Evolutionary conservation across 768 basidiomycete genomes (phyloP), one percentile per base, ranked within the genome.

Genomic region (Cystofilobasidium bisporidii): DNA sequence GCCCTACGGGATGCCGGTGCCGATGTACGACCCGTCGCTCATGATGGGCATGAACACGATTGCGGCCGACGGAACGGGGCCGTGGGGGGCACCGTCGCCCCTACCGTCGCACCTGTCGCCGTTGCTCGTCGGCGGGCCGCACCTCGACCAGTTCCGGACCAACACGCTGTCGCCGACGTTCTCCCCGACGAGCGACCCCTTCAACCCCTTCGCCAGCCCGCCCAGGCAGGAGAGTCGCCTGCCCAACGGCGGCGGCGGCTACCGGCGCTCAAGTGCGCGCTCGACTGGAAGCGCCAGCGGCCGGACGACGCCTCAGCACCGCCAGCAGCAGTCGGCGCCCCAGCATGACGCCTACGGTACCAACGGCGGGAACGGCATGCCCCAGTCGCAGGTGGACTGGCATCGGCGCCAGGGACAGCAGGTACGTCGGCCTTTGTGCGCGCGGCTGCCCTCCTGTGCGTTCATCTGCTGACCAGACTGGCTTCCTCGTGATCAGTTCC

Each of bases 121-220:
- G 33, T 30, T 67, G n/a, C 28, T 67, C 32, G 43, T 65, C 22
- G 64, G 57, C 24, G 58, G 38, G n/a, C 55, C 33, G 11, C 53
- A 40, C 32, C 32, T 56, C 40, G 64, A 65, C 53, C 58, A 58
- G 24, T 65, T 58, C 56, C 55, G 56, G 6, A 33, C n/a, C 48
- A 60, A 40, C 56, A 48, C 58, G 12, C 56, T 55, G 3, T 47
- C 63, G 5, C 50, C 63, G 33, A 26, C 63, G 18, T 64, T 64
- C 63, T 64, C 63, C 24, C 63, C 63, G 2, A 64, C 63, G 3
- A 55, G 50, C 36, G 83, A 84, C 59, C 82, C 82, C 8, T 84
- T 84, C 79, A 84, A 84, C 65, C 82, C 83, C 3, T 84, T 84
- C 72, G 79, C 79, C 30, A 65, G 64, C 41, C 64, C 64, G 24